These are phyloP conservation scores for Syzygium aqueum DNA, from an alignment of 345 rosid species.

Conservation along the genomic window DNA sequence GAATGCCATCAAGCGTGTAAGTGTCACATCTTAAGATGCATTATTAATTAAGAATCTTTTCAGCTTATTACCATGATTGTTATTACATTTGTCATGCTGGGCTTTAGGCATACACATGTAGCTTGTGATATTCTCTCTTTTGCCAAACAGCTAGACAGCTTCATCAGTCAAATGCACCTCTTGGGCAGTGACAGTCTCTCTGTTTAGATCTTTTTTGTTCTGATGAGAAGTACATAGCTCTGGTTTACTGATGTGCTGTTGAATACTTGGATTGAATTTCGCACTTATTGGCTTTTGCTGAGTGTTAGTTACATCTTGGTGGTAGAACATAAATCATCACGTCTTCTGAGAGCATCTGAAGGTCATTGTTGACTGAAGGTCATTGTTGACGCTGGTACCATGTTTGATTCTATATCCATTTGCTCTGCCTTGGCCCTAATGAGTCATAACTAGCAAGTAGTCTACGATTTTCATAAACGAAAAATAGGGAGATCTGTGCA, in stretches of 20 bases:
- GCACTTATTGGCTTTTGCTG: not conserved
- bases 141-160: not conserved
- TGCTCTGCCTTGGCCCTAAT: not conserved
- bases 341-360: not conserved
- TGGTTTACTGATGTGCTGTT: not conserved
- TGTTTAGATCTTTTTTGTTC: not conserved
- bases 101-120: not conserved
- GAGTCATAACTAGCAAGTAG: not conserved
- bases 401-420: not conserved
- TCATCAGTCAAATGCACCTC: not conserved
- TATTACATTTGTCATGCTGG: not conserved
- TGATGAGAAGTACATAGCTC: not conserved
- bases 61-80: not conserved
- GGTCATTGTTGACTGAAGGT: not conserved
- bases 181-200: not conserved
- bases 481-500: not conserved
- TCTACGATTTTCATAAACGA: not conserved
- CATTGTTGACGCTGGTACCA: not conserved
- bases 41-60: not conserved
- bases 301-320: not conserved
- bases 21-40: not conserved
- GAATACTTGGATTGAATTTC: not conserved
- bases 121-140: not conserved
- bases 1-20: constrained; percentile 62
- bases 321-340: not conserved